Percentiles rank a stretch among this genome's conserved stretches.
These are phyloP conservation scores for Simplicillium sp. DNA, from an alignment of 2,329 filamentous ascomycete species.

Conservation along the genomic window DNA sequence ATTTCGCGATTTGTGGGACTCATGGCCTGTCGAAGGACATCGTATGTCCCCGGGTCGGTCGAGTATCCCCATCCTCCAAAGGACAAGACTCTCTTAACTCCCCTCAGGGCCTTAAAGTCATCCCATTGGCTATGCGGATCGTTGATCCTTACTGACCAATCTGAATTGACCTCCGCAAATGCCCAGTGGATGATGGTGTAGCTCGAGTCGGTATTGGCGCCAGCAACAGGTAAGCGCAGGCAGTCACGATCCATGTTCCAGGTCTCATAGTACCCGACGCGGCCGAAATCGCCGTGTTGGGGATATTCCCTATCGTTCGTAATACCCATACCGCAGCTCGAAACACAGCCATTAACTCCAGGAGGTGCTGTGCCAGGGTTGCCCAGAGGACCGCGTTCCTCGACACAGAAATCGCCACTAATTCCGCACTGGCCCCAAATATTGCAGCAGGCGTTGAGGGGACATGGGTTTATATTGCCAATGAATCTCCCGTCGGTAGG, in stretches of 20 bases:
- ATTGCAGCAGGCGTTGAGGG: constrained; percentile 19
- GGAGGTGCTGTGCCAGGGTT: constrained; percentile 1
- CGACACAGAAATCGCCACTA: constrained; percentile 26
- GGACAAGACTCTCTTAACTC: constrained; percentile 62
- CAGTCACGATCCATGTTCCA: neutral
- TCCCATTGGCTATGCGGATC: no score
- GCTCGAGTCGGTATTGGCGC: constrained; percentile 12
- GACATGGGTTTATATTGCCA: constrained; percentile 18
- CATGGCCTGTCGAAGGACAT: constrained; percentile 51
- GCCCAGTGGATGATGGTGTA: constrained; percentile 27
- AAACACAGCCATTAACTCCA: constrained; percentile 12
- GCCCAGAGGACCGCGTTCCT: neutral
- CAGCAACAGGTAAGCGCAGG: constrained; percentile 12
- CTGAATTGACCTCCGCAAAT: constrained; percentile 11
- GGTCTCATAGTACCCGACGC: no score
- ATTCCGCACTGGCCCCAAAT: constrained; percentile 31
- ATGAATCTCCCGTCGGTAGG: constrained; percentile 10
- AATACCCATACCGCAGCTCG: constrained; percentile 12
- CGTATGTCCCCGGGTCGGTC: constrained; percentile 34
- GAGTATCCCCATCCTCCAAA: constrained; percentile 82
- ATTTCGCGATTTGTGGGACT: constrained; percentile 48
- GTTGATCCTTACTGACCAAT: constrained; percentile 10
- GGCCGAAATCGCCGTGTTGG: constrained; percentile 27
- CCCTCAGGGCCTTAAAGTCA: no score
- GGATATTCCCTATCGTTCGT: constrained; percentile 1